Base-by-base conservation (phyloP, 2,329 filamentous ascomycete species). In the Moelleriella libera region DNA sequence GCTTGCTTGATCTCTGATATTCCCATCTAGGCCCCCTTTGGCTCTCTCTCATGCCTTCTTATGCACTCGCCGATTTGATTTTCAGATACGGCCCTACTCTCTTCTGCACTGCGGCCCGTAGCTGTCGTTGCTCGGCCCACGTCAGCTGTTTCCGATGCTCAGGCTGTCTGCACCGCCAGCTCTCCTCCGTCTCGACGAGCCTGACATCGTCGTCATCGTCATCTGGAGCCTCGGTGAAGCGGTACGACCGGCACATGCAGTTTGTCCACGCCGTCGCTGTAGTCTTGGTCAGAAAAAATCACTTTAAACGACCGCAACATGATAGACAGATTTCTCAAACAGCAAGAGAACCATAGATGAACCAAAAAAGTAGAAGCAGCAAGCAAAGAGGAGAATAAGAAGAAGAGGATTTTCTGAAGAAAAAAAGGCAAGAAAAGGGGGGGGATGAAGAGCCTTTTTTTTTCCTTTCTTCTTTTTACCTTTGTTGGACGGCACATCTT, bases 211-310 rank as follows among this genome's bases (percentile, higher is more conserved):
- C 62, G 2, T 63, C 60, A 48, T 81, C 74, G 14, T 65, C 59
- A 46, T 74, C 71, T 0, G 62, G 64, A 9, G 69, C 59, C 40
- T 80, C 72, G 30, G 63, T 69, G 59, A 88, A 87, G 44, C 70
- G 67, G 61, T 81, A 88, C 5, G 78, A 78, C 49, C 85, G 77
- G 59, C 70, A 81, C 64, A 89, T 84, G 46, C 82, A 82, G 61
- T 89, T 89, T 7, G 62, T 59, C 85, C 85, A 89, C 5, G 78
- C 82, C 8, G 84, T 88, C 40, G 81, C 81, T 82, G 52, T 12
- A 7, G 42, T 28, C n/a, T 30, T 29, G 6, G 32, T 11, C 7
- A 7, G 32, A 11, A 37, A n/a, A n/a, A n/a, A n/a, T n/a, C n/a
- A n/a, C n/a, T n/a, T n/a, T n/a, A n/a, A n/a, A n/a, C n/a, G n/a